Percentiles rank a stretch among this genome's conserved stretches.
These are phyloP conservation scores for Penicillium flavigenum DNA, from an alignment of 495 filamentous ascomycete species.

Conservation along the genomic window DNA sequence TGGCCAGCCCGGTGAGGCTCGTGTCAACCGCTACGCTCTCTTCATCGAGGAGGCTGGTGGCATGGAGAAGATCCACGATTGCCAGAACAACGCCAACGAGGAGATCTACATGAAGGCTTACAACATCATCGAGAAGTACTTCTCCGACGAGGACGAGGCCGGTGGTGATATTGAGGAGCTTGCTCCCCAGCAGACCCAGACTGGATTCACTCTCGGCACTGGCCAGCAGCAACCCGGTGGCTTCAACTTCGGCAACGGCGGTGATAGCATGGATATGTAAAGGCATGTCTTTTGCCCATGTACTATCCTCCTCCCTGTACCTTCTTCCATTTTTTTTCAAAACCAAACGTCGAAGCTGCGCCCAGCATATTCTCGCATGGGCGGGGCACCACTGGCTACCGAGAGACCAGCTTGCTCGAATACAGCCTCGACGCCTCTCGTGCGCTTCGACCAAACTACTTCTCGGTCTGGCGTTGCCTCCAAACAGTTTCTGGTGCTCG, in stretches of 20 bases:
- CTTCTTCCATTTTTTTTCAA: background rate
- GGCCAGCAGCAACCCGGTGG: slow-evolving; percentile 70
- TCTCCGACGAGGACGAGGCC: slow-evolving; percentile 95
- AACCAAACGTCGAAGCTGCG: slow-evolving; percentile 7
- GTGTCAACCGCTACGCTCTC: slow-evolving; percentile 93
- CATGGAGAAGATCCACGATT: slow-evolving; percentile 99
- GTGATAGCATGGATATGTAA: slow-evolving; percentile 99
- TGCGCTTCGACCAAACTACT: slow-evolving; percentile 6
- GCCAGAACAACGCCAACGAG: slow-evolving; percentile 99
- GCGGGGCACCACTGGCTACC: background rate
- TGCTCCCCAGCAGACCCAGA: slow-evolving; percentile 65
- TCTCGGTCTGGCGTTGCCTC: slow-evolving; percentile 7
- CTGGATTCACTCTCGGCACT: slow-evolving; percentile 82
- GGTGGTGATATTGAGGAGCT: slow-evolving; percentile 71
- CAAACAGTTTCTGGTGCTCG: slow-evolving; percentile 9
- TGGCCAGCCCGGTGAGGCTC: slow-evolving; percentile 62
- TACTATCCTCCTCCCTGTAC: slow-evolving; percentile 3
- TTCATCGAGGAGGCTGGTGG: slow-evolving; percentile 98
- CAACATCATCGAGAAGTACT: slow-evolving; percentile 99
- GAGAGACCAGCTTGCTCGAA: background rate
- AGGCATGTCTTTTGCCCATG: slow-evolving; percentile 15
- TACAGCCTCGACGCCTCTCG: slow-evolving; percentile 3
- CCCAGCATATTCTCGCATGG: slow-evolving; percentile 5
- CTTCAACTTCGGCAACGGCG: slow-evolving; percentile 91
- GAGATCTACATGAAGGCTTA: slow-evolving; percentile 99